Conservation (phyloP, 805 yeast species). For the Saturnispora ahearnii region DNA sequence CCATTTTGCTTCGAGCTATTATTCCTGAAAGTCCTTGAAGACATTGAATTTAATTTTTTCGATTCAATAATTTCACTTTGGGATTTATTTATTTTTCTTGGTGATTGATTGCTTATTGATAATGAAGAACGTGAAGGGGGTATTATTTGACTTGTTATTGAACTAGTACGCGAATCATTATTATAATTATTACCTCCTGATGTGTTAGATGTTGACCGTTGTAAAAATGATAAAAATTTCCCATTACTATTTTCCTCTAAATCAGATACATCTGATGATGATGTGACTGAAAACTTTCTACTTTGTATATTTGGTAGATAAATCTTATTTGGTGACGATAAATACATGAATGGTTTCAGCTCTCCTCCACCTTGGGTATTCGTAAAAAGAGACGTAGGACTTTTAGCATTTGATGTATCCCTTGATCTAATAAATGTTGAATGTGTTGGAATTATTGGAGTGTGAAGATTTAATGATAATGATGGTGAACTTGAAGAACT, state of each 20-base stretch:
- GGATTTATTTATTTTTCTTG: neutral
- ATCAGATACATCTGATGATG: slow-evolving; percentile 11
- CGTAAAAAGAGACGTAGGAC: neutral
- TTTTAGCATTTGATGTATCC: neutral
- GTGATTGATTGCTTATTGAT: neutral
- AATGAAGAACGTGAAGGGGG: neutral
- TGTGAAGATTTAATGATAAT: neutral
- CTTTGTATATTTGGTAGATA: slow-evolving; percentile 16
- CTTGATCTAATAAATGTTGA: neutral
- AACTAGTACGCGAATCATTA: slow-evolving; percentile 12
- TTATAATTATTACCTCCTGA: neutral
- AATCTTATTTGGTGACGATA: slow-evolving; percentile 10
- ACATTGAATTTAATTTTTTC: slow-evolving; percentile 24
- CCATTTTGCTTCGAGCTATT: neutral
- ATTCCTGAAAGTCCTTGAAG: slow-evolving; percentile 25
- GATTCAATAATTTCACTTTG: neutral
- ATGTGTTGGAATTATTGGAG: slow-evolving; percentile 15
- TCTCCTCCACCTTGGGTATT: neutral
- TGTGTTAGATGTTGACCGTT: neutral
- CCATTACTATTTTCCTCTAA: neutral
- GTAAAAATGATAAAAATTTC: neutral
- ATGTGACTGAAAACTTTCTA: slow-evolving; percentile 16
- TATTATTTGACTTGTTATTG: neutral
- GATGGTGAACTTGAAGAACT: slow-evolving; percentile 18
- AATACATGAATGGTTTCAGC: neutral